Conservation (phyloP, 495 filamentous ascomycete species). For the Penicillium angulare region DNA sequence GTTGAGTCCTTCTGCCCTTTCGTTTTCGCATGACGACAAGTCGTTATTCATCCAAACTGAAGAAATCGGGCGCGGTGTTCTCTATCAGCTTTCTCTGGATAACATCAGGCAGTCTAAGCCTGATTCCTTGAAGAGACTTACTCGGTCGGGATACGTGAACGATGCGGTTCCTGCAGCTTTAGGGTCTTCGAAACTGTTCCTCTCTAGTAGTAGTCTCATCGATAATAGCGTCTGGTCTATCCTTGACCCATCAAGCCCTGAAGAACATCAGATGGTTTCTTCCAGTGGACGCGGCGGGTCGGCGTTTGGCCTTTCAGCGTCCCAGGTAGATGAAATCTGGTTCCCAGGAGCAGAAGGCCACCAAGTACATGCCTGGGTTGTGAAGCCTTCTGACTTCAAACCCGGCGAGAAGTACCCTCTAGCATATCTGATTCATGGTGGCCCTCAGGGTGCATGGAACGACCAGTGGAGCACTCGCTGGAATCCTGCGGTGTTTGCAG, state of each 20-base stretch:
- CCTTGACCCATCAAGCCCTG: constrained; percentile 48
- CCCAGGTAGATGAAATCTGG: constrained; percentile 70
- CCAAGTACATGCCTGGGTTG: constrained; percentile 72
- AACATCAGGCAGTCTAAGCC: constrained; percentile 49
- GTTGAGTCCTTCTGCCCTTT: constrained; percentile 60
- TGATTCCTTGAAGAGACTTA: constrained; percentile 55
- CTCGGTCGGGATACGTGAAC: constrained; percentile 58
- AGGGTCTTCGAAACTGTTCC: constrained; percentile 53
- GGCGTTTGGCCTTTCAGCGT: constrained; percentile 62
- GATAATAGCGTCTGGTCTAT: constrained; percentile 69
- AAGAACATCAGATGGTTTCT: constrained; percentile 49
- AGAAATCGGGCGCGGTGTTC: constrained; percentile 57
- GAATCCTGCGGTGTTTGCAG: constrained; percentile 90
- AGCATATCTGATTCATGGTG: constrained; percentile 82
- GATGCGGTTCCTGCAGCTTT: constrained; percentile 53
- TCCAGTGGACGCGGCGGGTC: constrained; percentile 68
- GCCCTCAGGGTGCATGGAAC: constrained; percentile 81
- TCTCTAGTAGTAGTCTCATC: constrained; percentile 63
- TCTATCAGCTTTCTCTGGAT: constrained; percentile 61
- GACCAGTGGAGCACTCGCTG: constrained; percentile 85
- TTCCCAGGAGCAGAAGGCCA: constrained; percentile 61
- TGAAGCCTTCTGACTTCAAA: constrained; percentile 80
- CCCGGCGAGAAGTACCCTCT: constrained; percentile 73
- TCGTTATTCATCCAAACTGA: constrained; percentile 67
- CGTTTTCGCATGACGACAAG: constrained; percentile 64